These are phyloP conservation scores for Yamadazyma sp. DNA, from an alignment of 1,139 yeast species.

Conservation along the genomic window DNA sequence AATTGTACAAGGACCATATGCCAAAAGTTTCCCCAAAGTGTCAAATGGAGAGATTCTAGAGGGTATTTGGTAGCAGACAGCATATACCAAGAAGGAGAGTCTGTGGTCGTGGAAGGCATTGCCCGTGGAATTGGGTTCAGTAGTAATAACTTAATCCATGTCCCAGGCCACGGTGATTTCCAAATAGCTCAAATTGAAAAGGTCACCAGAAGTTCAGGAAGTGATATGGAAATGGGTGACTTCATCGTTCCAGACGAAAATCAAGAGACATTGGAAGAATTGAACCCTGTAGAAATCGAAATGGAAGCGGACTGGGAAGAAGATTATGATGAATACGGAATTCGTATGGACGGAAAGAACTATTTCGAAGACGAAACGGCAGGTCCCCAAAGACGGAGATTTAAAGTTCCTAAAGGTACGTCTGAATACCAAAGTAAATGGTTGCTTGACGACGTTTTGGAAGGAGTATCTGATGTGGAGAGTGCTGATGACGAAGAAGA, in stretches of 20 bases:
- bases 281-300: constrained; percentile 59
- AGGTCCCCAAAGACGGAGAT: constrained; percentile 29
- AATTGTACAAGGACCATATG: constrained; percentile 75
- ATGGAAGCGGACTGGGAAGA: constrained; percentile 51
- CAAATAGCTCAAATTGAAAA: constrained; percentile 70
- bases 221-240: constrained; percentile 30
- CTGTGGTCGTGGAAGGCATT: constrained; percentile 66
- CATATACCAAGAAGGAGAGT: constrained; percentile 29
- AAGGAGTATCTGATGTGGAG: constrained; percentile 52
- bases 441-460: constrained; percentile 64
- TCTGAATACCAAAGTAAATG: constrained; percentile 94
- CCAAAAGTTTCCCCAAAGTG: constrained; percentile 82
- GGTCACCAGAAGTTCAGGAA: constrained; percentile 18
- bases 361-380: constrained; percentile 48
- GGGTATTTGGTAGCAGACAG: constrained; percentile 83
- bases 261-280: constrained; percentile 67
- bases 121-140: constrained; percentile 86
- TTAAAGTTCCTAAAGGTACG: constrained; percentile 77
- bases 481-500: constrained; percentile 41
- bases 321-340: constrained; percentile 47
- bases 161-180: constrained; percentile 90
- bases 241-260: constrained; percentile 47
- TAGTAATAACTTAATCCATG: constrained; percentile 73
- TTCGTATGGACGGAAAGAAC: constrained; percentile 70
- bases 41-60: constrained; percentile 89